phyloP scores from a whole-genome alignment of 139 green algal genomes.

The Trebouxia sp. region DNA sequence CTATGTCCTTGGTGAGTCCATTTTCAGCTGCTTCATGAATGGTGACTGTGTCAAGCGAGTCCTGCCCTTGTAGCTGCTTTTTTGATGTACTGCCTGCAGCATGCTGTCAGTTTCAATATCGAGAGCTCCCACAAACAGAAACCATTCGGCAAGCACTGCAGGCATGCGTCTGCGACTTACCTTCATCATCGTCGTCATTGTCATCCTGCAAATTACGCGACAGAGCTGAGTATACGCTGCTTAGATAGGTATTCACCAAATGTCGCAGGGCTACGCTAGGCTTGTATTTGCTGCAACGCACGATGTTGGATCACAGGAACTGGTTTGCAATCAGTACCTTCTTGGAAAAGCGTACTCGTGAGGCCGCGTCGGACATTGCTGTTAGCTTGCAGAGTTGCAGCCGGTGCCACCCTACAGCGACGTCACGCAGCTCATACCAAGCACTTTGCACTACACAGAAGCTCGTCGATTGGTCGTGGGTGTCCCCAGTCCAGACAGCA shows the following conservation, averaged over 20 bases:
- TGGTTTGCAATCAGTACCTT: not conserved
- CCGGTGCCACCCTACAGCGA: too few species aligned
- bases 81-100: not conserved
- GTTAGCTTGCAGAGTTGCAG: too few species aligned
- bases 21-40: slow-evolving; percentile 30
- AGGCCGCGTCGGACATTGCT: not conserved
- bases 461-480: too few species aligned
- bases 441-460: too few species aligned
- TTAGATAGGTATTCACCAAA: not conserved
- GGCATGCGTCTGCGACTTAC: too few species aligned
- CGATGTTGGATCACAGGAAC: not conserved
- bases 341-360: not conserved
- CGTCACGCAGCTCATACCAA: too few species aligned
- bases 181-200: not conserved
- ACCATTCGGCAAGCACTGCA: not conserved
- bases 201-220: not conserved
- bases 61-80: slow-evolving; percentile 5
- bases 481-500: too few species aligned
- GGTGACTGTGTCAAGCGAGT: not conserved
- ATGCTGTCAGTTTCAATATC: not conserved
- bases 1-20: slow-evolving; percentile 1
- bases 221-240: not conserved
- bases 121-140: not conserved
- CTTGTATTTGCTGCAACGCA: not conserved
- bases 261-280: not conserved